phyloP scores from a whole-genome alignment of 1,284 basidiomycete genomes.

The Mycena sp. region DNA sequence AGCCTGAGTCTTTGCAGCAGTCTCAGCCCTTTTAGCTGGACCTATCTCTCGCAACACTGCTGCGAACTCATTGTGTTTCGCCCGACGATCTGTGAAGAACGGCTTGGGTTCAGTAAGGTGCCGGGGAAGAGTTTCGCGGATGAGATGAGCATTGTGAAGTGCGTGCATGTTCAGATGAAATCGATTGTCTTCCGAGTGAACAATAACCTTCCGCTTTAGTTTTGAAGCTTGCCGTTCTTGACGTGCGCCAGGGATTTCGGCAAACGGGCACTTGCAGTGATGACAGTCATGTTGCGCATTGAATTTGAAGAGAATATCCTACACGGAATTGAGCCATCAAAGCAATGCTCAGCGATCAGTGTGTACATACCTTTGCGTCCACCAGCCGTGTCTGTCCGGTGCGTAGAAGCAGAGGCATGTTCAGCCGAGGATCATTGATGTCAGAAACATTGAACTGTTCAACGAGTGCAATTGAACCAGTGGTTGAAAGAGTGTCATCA shows the following conservation, averaged over 20 bases:
- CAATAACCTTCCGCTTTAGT: not conserved
- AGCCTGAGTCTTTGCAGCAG: not conserved
- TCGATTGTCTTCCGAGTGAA: not conserved
- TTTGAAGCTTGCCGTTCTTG: not conserved
- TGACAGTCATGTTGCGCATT: constrained; percentile 2
- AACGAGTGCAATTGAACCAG: not conserved
- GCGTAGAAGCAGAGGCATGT: not conserved
- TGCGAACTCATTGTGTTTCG: not conserved
- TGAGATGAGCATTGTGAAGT: not conserved
- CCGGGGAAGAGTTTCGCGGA: not conserved
- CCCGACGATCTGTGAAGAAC: not conserved
- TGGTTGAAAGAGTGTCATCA: not conserved
- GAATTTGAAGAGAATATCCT: not conserved
- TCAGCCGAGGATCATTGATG: not conserved
- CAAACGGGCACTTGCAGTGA: not conserved
- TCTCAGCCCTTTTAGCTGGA: not conserved
- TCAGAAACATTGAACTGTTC: not conserved
- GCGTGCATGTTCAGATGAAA: not conserved
- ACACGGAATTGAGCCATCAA: not conserved
- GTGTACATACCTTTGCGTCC: not conserved
- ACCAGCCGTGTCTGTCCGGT: not conserved
- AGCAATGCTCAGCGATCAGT: not conserved
- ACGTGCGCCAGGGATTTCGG: not conserved
- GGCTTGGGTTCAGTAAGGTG: not conserved
- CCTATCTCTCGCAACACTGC: not conserved